These are phyloP conservation scores for Mycothermus thermophilus DNA, from an alignment of 495 filamentous ascomycete species.

Conservation along the genomic window DNA sequence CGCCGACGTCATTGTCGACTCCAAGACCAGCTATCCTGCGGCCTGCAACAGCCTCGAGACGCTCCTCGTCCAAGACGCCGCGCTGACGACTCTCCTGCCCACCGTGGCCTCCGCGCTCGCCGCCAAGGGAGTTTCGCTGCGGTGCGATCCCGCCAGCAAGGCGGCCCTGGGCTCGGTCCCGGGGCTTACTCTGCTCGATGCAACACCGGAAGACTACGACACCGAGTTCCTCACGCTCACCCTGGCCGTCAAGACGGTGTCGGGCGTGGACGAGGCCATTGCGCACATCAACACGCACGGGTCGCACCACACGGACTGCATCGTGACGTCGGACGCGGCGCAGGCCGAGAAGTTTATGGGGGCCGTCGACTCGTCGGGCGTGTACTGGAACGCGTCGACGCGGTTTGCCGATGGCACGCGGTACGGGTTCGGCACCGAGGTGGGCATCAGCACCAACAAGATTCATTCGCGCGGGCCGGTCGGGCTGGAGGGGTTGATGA, in stretches of 20 bases:
- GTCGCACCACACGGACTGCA: slow-evolving; percentile 90
- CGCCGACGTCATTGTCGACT: slow-evolving; percentile 69
- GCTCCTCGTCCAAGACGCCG: slow-evolving; percentile 64
- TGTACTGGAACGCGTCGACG: slow-evolving; percentile 94
- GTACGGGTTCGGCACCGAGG: slow-evolving; percentile 94
- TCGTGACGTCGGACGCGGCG: slow-evolving; percentile 54
- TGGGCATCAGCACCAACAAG: slow-evolving; percentile 97
- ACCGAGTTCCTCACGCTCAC: slow-evolving; percentile 84
- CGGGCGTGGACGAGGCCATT: slow-evolving; percentile 54
- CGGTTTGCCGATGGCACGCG: slow-evolving; percentile 93
- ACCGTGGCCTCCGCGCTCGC: slow-evolving; percentile 56
- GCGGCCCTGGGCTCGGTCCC: slow-evolving; percentile 37
- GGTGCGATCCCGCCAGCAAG: slow-evolving; percentile 61
- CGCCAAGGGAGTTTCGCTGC: slow-evolving; percentile 63
- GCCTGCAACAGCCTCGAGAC: slow-evolving; percentile 91
- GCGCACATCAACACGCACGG: slow-evolving; percentile 82
- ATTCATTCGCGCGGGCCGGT: slow-evolving; percentile 91
- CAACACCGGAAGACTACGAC: slow-evolving; percentile 55
- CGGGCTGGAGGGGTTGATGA: slow-evolving; percentile 85
- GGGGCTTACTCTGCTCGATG: slow-evolving; percentile 40
- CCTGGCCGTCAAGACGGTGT: slow-evolving; percentile 71
- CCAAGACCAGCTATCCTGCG: slow-evolving; percentile 89
- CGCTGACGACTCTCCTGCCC: slow-evolving; percentile 56
- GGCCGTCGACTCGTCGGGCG: slow-evolving; percentile 75
- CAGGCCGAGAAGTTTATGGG: slow-evolving; percentile 68